Evolutionary conservation across 176 grass and related monocot species (phyloP).

Genomic region (Rhynchospora breviuscula): DNA sequence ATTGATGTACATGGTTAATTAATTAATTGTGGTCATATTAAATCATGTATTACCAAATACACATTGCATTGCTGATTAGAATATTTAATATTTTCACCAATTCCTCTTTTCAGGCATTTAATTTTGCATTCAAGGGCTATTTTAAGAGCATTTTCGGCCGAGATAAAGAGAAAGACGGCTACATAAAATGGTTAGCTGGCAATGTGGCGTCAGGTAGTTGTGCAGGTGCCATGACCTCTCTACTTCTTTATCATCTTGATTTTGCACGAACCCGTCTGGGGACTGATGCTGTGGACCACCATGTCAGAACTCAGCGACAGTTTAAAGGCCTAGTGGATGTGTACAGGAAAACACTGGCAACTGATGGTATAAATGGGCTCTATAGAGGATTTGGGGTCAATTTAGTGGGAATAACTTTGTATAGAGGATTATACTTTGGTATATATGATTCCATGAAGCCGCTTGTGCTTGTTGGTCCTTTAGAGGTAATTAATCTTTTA

Average conservation of each 20-base stretch:
- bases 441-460: conserved; percentile 91
- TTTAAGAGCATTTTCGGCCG: conserved; percentile 69
- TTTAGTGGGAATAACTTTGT: conserved; percentile 80
- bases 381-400: conserved; percentile 84
- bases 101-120: conserved; percentile 57
- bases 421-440: conserved; percentile 79
- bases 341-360: conserved; percentile 62
- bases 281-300: conserved; percentile 67
- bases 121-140: conserved; percentile 95
- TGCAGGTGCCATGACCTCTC: conserved; percentile 75
- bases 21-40: background rate
- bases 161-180: conserved; percentile 55
- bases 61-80: background rate
- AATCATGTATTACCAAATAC: background rate
- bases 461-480: conserved; percentile 60
- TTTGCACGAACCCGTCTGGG: conserved; percentile 68
- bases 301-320: conserved; percentile 39
- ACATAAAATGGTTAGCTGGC: conserved; percentile 60
- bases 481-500: conserved; percentile 55
- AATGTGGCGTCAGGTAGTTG: conserved; percentile 81
- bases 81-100: background rate
- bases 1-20: background rate
- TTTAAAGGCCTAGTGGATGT: conserved; percentile 76
- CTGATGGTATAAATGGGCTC: conserved; percentile 62
- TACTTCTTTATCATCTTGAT: conserved; percentile 84